Conservation (phyloP, 148 eudicot species). For the Diospyros kaki region DNA sequence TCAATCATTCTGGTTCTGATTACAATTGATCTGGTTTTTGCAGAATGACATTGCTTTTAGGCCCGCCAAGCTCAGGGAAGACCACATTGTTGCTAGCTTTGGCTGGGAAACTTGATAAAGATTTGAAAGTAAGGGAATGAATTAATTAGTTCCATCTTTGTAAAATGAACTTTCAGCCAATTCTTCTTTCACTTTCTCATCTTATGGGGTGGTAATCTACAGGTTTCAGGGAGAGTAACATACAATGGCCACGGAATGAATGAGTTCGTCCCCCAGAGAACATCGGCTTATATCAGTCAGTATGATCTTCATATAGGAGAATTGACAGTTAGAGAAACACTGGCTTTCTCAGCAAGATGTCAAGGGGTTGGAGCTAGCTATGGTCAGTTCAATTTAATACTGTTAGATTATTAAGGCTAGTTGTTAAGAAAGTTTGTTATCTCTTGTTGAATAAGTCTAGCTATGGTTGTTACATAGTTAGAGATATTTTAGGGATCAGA, state of each 20-base stretch:
- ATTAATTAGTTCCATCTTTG: too few species aligned
- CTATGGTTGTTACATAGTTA: too few species aligned
- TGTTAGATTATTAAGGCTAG: too few species aligned
- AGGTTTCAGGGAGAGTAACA: conserved; percentile 22
- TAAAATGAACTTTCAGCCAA: background rate
- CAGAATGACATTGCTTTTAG: conserved; percentile 36
- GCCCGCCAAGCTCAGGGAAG: conserved; percentile 24
- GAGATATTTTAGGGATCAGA: too few species aligned
- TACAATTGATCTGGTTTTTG: background rate
- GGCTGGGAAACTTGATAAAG: conserved; percentile 19
- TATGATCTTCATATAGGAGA: conserved; percentile 26
- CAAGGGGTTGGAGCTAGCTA: conserved; percentile 22
- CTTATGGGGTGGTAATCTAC: too few species aligned
- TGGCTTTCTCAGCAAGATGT: conserved; percentile 29
- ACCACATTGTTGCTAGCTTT: conserved; percentile 23
- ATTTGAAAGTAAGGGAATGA: conserved; percentile 15
- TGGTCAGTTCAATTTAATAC: conserved; percentile 15
- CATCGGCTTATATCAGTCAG: conserved; percentile 23
- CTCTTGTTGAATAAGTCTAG: too few species aligned
- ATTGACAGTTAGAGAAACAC: conserved; percentile 23
- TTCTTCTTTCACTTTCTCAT: background rate
- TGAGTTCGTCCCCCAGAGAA: conserved; percentile 22
- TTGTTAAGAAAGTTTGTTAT: too few species aligned
- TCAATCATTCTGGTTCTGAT: background rate
- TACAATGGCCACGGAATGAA: conserved; percentile 24